Evolutionary conservation across 306 rosid genomes (phyloP), one percentile per base, ranked within the genome.

Genomic region (Cicer judaicum): DNA sequence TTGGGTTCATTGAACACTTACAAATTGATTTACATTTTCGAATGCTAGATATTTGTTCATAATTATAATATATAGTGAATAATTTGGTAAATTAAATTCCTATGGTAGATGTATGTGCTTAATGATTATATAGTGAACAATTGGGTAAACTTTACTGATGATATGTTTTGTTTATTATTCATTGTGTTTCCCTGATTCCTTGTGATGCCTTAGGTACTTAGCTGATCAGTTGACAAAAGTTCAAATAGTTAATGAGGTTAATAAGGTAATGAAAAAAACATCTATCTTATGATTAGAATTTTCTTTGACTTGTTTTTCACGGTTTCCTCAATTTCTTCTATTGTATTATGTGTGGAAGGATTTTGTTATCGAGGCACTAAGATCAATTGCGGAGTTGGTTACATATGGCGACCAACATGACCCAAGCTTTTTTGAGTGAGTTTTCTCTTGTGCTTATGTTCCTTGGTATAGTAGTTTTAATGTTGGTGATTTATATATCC

Each of bases 401-500:
- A 93, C 93, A 40, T 91, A 91, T 78, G 97, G 96, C 0, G 98
- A 91, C 84, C 98, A 93, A 81, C 93, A 93, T 68, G 97, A 91
- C 81, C 53, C 88, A 2, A 68, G 82, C 79, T 93, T 87, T 82
- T 93, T 93, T 47, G 98, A 91, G 98, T 93, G 86, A 85, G 97
- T 46, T 72, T 84, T 84, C 78, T 72, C 64, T 50, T 57, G n/a
- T 64, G 46, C 78, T 55, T 67, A 50, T 55, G 38, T 64, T 71
- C 49, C 73, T 79, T 70, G 80, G 49, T 73, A 50, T 49, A 62
- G 64, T 62, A 73, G 75, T 78, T 81, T 59, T 52, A 10, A 34
- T 65, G 63, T 55, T 44, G 66, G 54, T 6, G 34, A 60, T 69
- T 86, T 76, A 78, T 63, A 15, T 54, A 63, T 79, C 63, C 47